A percentile compares a stretch with the other conserved stretches of the same genome.
Evolutionary conservation across 2,329 filamentous ascomycete species (phyloP).

Genomic region (Eutypa lata): DNA sequence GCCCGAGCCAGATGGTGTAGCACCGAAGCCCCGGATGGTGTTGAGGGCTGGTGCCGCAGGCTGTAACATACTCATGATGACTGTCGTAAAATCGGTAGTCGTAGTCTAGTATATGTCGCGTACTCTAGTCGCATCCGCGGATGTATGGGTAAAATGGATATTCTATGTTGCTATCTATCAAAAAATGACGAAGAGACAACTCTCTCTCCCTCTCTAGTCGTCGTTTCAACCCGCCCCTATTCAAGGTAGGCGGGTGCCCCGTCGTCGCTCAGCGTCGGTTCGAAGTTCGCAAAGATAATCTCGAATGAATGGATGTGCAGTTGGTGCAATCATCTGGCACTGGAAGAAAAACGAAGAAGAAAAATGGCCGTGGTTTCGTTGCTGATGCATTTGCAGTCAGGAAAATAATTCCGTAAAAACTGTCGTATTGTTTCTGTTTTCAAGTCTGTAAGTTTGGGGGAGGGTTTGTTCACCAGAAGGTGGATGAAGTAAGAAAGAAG

Average conservation of each 20-base stretch:
- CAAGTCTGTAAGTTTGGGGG: constrained; percentile 5
- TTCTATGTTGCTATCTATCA: background rate
- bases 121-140: constrained; percentile 1
- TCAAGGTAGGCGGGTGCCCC: constrained; percentile 46
- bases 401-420: background rate
- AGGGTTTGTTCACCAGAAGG: constrained; percentile 16
- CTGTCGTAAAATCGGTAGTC: background rate
- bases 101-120: background rate
- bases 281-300: constrained; percentile 50
- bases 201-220: constrained; percentile 1
- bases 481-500: constrained; percentile 5
- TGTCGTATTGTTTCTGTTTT: constrained; percentile 1
- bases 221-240: constrained; percentile 28
- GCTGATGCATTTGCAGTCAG: constrained; percentile 53
- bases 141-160: background rate
- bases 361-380: constrained; percentile 39
- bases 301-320: constrained; percentile 46
- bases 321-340: constrained; percentile 56
- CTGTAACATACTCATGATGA: constrained; percentile 38
- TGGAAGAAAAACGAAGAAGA: constrained; percentile 48
- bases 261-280: constrained; percentile 58
- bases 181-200: background rate
- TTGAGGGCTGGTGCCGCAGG: constrained; percentile 48
- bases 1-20: constrained; percentile 51
- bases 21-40: constrained; percentile 55